These are phyloP conservation scores for Dipteronia sinensis DNA, from an alignment of 345 rosid genomes.

Conservation along the genomic window DNA sequence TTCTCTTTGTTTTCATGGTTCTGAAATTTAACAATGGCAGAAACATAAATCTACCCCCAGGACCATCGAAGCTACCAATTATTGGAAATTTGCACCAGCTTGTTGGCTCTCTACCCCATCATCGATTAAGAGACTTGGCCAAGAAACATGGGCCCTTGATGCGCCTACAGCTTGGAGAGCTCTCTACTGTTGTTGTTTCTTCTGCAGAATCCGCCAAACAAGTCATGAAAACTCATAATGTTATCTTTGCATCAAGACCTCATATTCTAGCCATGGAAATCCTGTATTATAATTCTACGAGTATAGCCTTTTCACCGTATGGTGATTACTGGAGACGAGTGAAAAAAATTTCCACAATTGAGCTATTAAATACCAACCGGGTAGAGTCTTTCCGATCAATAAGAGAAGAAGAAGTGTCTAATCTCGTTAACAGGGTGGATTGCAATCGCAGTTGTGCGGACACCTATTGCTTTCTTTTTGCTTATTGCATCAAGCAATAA, in stretches of 20 bases:
- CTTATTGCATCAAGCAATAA: too few relatives aligned
- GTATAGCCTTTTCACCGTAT: conserved; percentile 14
- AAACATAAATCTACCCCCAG: conserved; percentile 27
- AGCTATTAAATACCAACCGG: not conserved
- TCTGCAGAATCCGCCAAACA: conserved; percentile 31
- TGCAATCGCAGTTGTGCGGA: too few relatives aligned
- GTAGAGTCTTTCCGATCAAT: conserved; percentile 12
- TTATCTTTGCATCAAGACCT: conserved; percentile 35
- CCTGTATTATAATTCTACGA: not conserved
- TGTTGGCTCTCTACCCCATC: conserved; percentile 25
- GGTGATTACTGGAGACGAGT: conserved; percentile 21
- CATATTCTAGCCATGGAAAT: not conserved
- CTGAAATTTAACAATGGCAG: not conserved
- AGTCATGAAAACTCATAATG: conserved; percentile 31
- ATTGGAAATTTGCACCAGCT: conserved; percentile 38
- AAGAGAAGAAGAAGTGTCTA: conserved; percentile 20
- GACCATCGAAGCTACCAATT: conserved; percentile 37
- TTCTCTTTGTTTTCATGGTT: conserved; percentile 5
- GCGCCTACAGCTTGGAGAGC: conserved; percentile 27
- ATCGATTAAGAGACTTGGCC: conserved; percentile 20
- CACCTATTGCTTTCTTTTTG: too few relatives aligned
- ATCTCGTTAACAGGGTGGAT: too few relatives aligned
- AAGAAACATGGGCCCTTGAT: conserved; percentile 23
- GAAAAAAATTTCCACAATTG: not conserved
- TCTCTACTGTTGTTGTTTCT: conserved; percentile 26